Evolutionary conservation across 2,329 filamentous ascomycete species (phyloP), one percentile per base, ranked within the genome.

Genomic region (Pseudofabraea citricarpa): DNA sequence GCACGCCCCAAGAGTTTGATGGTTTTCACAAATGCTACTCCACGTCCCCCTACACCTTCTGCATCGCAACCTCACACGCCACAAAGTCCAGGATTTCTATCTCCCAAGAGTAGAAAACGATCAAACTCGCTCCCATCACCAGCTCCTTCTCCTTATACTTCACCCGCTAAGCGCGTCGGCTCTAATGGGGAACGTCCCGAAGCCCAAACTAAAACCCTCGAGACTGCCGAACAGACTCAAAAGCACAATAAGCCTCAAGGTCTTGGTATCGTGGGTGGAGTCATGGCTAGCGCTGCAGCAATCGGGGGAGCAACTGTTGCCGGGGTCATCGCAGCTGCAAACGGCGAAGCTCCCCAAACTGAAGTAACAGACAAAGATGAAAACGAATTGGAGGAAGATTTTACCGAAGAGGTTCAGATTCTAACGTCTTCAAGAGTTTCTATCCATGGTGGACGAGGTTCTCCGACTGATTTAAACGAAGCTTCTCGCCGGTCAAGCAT

Each of bases 1-100:
- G 15, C 60, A 60, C 41, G 68, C 55, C 45, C 68, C 58, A 59
- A 69, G 61, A 62, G 64, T 64, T 57, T 73, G 48, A 63, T 68
- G 53, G 58, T 69, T 23, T 64, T 67, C 44, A 59, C 62, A 3
- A 58, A 62, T 7, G 55, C 56, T 24, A 45, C 56, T 5, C 35
- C 45, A 12, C 33, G 44, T 13, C 47, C 56, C 9, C 49, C 55
- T 6, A 62, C 58, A 16, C 46, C 59, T 15, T 56, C 52, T 27
- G 55, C 51, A 29, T 41, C 58, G 4, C 56, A 56, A 41, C 36
- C 49, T 8, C 45, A 53, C n/a, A 44, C 48, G 6, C 46, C 35
- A 4, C 35, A 37, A 13, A 37, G 18, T 60, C 54, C 43, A 13
- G 32, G 32, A 38, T 43, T 49, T 31, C 27, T 46, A 5, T 20